Evolutionary conservation across 805 yeast species (phyloP).

Genomic region (Metschnikowia reukaufii): DNA sequence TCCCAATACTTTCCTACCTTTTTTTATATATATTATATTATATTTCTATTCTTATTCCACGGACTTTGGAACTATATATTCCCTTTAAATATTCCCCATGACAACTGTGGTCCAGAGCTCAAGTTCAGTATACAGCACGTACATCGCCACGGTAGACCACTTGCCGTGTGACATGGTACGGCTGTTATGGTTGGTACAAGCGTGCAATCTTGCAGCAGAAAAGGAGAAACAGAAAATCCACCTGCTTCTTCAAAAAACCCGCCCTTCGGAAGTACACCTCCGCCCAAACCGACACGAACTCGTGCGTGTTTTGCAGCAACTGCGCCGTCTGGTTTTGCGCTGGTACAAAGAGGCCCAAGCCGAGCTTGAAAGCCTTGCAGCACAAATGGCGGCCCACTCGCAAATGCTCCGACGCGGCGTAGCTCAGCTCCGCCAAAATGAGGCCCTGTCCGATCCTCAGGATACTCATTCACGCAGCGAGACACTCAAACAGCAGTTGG

Average conservation of each 20-base stretch:
- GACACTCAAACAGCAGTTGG: conserved; percentile 30
- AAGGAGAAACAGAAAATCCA: conserved; percentile 24
- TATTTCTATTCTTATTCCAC: not conserved
- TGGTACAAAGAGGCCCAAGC: conserved; percentile 17
- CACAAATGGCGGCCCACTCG: conserved; percentile 34
- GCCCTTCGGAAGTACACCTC: not conserved
- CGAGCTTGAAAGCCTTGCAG: conserved; percentile 23
- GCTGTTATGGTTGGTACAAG: conserved; percentile 43
- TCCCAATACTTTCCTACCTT: too few relatives aligned
- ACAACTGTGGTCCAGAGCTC: conserved; percentile 24
- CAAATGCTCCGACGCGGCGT: conserved; percentile 26
- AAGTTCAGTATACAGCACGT: conserved; percentile 35
- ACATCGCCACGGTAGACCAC: conserved; percentile 44
- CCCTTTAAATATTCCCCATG: conserved; percentile 6
- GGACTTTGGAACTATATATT: too few relatives aligned
- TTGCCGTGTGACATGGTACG: conserved; percentile 45
- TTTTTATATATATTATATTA: too few relatives aligned
- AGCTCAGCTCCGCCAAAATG: conserved; percentile 23
- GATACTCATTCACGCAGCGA: conserved; percentile 6
- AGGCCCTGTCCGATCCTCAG: conserved; percentile 8
- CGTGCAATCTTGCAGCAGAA: conserved; percentile 32
- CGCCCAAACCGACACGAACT: conserved; percentile 2
- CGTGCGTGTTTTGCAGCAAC: conserved; percentile 3
- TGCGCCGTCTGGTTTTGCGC: conserved; percentile 4
- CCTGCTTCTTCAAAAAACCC: conserved; percentile 15